These are phyloP conservation scores for Tolypocladium nubicola DNA, from an alignment of 2,329 filamentous ascomycete species.

Conservation along the genomic window DNA sequence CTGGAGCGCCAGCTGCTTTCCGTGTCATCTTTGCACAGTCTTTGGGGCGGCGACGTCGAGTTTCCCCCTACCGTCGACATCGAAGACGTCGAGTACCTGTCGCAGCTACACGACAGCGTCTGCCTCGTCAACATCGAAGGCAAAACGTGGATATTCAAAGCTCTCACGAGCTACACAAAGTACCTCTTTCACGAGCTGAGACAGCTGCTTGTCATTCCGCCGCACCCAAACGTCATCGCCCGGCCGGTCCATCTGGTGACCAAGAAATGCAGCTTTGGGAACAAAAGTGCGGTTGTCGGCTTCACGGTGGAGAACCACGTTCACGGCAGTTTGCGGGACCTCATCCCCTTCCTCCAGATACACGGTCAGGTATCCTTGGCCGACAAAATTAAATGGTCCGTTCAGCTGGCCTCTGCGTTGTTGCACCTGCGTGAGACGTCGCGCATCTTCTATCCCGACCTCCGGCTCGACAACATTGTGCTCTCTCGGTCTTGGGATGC, in stretches of 20 bases:
- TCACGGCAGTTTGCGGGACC: slow-evolving; percentile 44
- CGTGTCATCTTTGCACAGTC: slow-evolving; percentile 24
- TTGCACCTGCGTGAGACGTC: slow-evolving; percentile 35
- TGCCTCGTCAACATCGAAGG: slow-evolving; percentile 37
- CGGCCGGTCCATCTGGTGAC: slow-evolving; percentile 43
- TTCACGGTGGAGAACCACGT: slow-evolving; percentile 45
- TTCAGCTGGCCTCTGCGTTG: slow-evolving; percentile 40
- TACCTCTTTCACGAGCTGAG: slow-evolving; percentile 52
- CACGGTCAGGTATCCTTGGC: slow-evolving; percentile 29
- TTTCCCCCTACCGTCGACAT: slow-evolving; percentile 40
- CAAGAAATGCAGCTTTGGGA: slow-evolving; percentile 45
- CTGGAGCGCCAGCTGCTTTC: slow-evolving; percentile 43
- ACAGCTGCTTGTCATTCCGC: slow-evolving; percentile 38
- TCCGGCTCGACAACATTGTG: slow-evolving; percentile 50
- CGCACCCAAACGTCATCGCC: slow-evolving; percentile 42
- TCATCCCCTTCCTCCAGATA: slow-evolving; percentile 39
- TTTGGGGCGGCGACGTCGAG: slow-evolving; percentile 30
- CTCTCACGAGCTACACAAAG: slow-evolving; percentile 44
- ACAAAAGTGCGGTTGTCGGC: slow-evolving; percentile 43
- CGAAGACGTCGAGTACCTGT: slow-evolving; percentile 34
- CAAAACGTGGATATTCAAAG: slow-evolving; percentile 44
- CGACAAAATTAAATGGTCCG: slow-evolving; percentile 42
- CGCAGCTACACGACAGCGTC: slow-evolving; percentile 49
- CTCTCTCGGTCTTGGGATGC: slow-evolving; percentile 34
- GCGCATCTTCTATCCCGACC: slow-evolving; percentile 44